Percentiles rank a stretch among this genome's conserved stretches.
These are phyloP conservation scores for Nakaseomyces nivariensis DNA, from an alignment of 1,139 yeast species.

Conservation along the genomic window DNA sequence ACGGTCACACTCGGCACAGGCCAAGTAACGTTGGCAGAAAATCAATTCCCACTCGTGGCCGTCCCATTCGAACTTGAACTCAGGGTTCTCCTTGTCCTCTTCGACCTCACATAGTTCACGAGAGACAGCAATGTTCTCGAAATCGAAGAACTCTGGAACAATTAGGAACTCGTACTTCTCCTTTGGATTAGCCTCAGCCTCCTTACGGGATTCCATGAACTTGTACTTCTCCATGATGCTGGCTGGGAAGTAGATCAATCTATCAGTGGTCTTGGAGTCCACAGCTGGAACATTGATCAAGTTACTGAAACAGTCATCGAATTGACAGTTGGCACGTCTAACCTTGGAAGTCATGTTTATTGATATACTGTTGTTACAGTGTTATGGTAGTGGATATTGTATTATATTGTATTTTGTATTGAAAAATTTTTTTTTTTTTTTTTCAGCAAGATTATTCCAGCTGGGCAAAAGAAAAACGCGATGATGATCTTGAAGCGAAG, in stretches of 20 bases:
- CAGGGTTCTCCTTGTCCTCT: background rate
- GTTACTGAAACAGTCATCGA: constrained; percentile 18
- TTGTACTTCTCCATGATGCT: constrained; percentile 2
- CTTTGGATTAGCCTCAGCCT: background rate
- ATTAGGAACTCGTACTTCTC: constrained; percentile 29
- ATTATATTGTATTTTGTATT: no score
- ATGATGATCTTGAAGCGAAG: no score
- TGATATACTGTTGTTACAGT: no score
- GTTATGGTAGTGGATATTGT: no score
- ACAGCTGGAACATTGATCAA: constrained; percentile 2
- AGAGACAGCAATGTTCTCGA: constrained; percentile 69
- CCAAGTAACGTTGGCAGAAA: constrained; percentile 41
- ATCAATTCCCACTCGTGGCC: constrained; percentile 17
- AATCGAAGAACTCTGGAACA: constrained; percentile 59
- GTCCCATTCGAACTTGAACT: constrained; percentile 7
- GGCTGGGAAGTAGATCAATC: constrained; percentile 3
- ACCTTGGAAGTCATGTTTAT: background rate
- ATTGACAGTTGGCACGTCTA: constrained; percentile 18
- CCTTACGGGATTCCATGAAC: constrained; percentile 3
- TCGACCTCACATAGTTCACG: constrained; percentile 32
- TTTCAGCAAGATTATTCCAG: no score
- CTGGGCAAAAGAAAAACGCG: no score
- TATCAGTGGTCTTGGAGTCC: constrained; percentile 2
- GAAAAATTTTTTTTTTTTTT: background rate
- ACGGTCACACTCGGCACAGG: constrained; percentile 65